These are phyloP conservation scores for Epithemia pelagica DNA, from an alignment of 108 stramenopile genomes.

Conservation along the genomic window DNA sequence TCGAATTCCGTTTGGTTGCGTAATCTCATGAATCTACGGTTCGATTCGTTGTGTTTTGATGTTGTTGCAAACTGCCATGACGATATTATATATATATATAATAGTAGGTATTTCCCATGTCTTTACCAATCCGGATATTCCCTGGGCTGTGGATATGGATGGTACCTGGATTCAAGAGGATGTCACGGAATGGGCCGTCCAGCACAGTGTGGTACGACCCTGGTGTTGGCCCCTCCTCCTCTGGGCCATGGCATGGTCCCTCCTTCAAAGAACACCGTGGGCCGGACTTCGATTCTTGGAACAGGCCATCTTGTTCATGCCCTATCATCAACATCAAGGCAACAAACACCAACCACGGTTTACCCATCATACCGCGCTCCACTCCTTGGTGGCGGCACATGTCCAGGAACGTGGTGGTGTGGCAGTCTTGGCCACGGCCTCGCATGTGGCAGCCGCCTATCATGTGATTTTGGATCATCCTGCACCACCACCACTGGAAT, in stretches of 20 bases:
- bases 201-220: neutral
- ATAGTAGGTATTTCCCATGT: neutral
- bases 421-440: neutral
- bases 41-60: neutral
- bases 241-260: neutral
- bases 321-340: too few relatives aligned
- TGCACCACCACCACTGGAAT: too few relatives aligned
- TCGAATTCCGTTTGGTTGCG: too few relatives aligned
- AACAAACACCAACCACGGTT: neutral
- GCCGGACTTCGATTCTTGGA: neutral
- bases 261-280: neutral
- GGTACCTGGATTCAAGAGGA: slow-evolving; percentile 8
- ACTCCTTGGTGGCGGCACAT: neutral
- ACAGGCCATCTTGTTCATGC: neutral
- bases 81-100: too few relatives aligned
- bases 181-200: slow-evolving; percentile 1
- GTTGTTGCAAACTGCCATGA: neutral
- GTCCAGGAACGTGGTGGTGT: neutral
- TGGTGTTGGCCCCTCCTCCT: neutral
- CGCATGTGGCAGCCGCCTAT: neutral
- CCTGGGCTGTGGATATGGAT: slow-evolving; percentile 12
- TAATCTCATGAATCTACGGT: neutral
- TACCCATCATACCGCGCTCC: neutral
- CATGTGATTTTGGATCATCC: neutral
- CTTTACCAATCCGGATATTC: neutral